A percentile compares a stretch with the other conserved stretches of the same genome.
phyloP scores from a whole-genome alignment of 2,329 filamentous ascomycete species.

The Nemania sp. region DNA sequence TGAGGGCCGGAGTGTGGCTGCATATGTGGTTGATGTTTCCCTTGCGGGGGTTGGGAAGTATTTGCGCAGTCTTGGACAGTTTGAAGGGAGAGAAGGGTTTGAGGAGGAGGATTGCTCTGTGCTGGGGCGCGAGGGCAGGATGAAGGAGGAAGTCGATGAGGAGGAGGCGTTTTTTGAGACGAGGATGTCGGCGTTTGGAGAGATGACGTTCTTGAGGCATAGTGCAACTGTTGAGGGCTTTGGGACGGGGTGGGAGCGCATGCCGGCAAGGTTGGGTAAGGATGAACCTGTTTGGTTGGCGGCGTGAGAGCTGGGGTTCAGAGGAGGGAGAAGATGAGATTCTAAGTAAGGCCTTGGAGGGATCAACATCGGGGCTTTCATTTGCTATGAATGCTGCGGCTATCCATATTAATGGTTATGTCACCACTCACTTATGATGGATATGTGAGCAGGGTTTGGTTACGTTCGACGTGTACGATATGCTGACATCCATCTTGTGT shows the following conservation, averaged over 20 bases:
- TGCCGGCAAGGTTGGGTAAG: conserved; percentile 54
- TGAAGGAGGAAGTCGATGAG: conserved; percentile 29
- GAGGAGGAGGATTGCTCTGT: conserved; percentile 34
- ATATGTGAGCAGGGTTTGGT: neutral
- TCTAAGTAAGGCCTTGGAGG: neutral
- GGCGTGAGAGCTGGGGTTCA: neutral
- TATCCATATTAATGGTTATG: no score
- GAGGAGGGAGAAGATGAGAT: neutral
- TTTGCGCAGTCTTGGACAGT: conserved; percentile 57
- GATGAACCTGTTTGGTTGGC: conserved; percentile 48
- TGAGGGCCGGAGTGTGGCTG: conserved; percentile 34
- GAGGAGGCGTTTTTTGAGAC: conserved; percentile 47
- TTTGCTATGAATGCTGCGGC: neutral
- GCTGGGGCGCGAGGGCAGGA: conserved; percentile 9
- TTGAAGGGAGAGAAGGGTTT: conserved; percentile 49
- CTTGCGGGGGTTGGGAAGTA: conserved; percentile 60
- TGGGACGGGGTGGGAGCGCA: conserved; percentile 52
- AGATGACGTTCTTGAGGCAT: conserved; percentile 52
- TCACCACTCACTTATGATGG: no score
- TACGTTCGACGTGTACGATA: neutral
- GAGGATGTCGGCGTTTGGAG: conserved; percentile 49
- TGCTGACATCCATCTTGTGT: neutral
- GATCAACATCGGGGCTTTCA: no score
- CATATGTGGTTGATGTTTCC: conserved; percentile 58
- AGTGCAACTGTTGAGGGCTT: conserved; percentile 50